Conservation (phyloP, 495 filamentous ascomycete species). For the Aspergillus carlsbadensis region DNA sequence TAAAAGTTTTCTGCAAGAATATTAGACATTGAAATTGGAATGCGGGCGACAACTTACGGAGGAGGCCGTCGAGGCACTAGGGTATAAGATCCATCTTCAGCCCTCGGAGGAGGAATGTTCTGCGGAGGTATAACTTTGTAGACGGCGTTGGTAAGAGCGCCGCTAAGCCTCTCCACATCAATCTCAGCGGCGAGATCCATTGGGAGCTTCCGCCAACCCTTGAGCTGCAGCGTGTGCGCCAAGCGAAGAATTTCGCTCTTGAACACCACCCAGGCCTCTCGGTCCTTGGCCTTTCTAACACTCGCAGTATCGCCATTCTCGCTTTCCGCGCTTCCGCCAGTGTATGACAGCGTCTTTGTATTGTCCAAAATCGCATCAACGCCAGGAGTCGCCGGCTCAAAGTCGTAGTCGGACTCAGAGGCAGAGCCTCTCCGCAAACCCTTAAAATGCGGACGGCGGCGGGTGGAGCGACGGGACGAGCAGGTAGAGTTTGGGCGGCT, state of each 20-base stretch:
- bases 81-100: constrained; percentile 34
- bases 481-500: constrained; percentile 34
- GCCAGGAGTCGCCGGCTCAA: constrained; percentile 67
- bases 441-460: constrained; percentile 29
- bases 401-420: constrained; percentile 82
- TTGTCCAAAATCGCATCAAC: constrained; percentile 85
- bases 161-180: constrained; percentile 80
- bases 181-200: constrained; percentile 71
- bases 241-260: constrained; percentile 88
- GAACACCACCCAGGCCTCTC: constrained; percentile 73
- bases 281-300: constrained; percentile 58
- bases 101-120: constrained; percentile 42
- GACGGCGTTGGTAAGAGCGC: constrained; percentile 92
- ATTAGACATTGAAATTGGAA: constrained; percentile 11
- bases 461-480: constrained; percentile 33
- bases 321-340: constrained; percentile 54
- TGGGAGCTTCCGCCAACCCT: constrained; percentile 83
- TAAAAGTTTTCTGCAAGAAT: constrained; percentile 65
- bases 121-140: constrained; percentile 87
- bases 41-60: constrained; percentile 40
- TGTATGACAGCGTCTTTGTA: constrained; percentile 78
- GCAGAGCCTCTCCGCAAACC: constrained; percentile 45
- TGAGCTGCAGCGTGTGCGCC: constrained; percentile 82
- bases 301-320: constrained; percentile 37
- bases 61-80: constrained; percentile 50